Evolutionary conservation across 2,329 filamentous ascomycete species (phyloP).

Genomic region (Penicillium glabrum): DNA sequence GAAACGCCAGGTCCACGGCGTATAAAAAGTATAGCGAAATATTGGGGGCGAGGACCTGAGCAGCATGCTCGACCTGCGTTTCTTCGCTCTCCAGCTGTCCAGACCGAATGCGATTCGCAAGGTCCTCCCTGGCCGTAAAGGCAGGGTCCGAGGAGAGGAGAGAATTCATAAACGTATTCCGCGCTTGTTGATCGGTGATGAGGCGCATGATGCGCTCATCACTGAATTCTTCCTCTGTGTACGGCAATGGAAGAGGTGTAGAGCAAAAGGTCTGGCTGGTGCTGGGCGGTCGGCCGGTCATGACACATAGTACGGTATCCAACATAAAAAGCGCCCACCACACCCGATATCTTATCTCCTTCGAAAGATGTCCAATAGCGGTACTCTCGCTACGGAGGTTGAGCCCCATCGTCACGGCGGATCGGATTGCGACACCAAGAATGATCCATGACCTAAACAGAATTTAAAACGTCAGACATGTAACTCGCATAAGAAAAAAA

Average conservation of each 20-base stretch:
- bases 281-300: constrained; percentile 45
- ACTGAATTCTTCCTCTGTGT: constrained; percentile 38
- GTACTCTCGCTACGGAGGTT: constrained; percentile 43
- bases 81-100: constrained; percentile 9
- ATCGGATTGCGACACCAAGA: constrained; percentile 41
- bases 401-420: constrained; percentile 42
- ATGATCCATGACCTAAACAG: constrained; percentile 42
- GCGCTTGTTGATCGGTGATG: constrained; percentile 33
- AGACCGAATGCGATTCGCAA: background rate
- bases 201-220: constrained; percentile 31
- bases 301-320: constrained; percentile 42
- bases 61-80: constrained; percentile 22
- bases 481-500: background rate
- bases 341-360: constrained; percentile 44
- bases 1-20: constrained; percentile 35
- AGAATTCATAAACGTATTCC: constrained; percentile 27
- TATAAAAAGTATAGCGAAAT: constrained; percentile 41
- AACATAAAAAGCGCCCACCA: constrained; percentile 48
- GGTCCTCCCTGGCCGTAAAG: background rate
- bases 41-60: constrained; percentile 35
- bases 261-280: constrained; percentile 41
- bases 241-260: constrained; percentile 41
- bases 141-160: constrained; percentile 12
- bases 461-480: background rate
- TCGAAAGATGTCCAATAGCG: constrained; percentile 36